A percentile compares a stretch with the other conserved stretches of the same genome.
phyloP scores from a whole-genome alignment of 1,284 basidiomycete species.

The Uromyces viciae-fabae region DNA sequence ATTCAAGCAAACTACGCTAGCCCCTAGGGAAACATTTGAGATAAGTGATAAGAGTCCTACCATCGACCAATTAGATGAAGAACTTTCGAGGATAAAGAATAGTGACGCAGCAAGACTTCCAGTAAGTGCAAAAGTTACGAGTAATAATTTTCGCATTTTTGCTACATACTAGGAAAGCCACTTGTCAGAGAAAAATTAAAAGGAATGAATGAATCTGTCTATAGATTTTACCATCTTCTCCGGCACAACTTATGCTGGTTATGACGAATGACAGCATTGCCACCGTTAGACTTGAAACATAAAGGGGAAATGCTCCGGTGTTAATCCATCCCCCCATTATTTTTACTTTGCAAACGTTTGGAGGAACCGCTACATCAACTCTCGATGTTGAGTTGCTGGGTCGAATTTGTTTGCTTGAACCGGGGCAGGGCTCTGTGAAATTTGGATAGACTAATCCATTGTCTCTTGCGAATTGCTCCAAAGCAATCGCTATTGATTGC shows the following conservation, averaged over 20 bases:
- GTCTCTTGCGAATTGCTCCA: constrained; percentile 32
- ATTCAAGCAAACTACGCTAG: constrained; percentile 27
- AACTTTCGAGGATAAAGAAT: constrained; percentile 24
- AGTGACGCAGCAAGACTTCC: constrained; percentile 20
- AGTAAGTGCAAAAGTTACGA: background rate
- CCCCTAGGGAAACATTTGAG: constrained; percentile 6
- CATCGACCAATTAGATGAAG: background rate
- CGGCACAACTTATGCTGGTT: constrained; percentile 23
- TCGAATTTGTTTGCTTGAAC: background rate
- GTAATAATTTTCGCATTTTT: constrained; percentile 13
- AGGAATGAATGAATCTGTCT: background rate
- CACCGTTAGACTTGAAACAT: constrained; percentile 22
- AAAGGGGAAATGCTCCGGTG: constrained; percentile 13
- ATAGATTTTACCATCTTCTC: constrained; percentile 14
- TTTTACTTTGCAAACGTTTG: constrained; percentile 2
- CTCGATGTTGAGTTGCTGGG: background rate
- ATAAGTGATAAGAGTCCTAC: constrained; percentile 7
- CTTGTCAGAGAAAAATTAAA: no score
- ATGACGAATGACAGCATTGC: background rate
- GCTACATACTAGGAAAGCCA: background rate
- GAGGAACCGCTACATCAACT: background rate
- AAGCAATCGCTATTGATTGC: constrained; percentile 14
- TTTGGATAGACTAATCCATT: constrained; percentile 31
- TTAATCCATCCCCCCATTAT: constrained; percentile 24
- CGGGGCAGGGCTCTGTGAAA: constrained; percentile 14